Base-by-base conservation (phyloP, 305 asterid species). In the Petunia hybrid region DNA sequence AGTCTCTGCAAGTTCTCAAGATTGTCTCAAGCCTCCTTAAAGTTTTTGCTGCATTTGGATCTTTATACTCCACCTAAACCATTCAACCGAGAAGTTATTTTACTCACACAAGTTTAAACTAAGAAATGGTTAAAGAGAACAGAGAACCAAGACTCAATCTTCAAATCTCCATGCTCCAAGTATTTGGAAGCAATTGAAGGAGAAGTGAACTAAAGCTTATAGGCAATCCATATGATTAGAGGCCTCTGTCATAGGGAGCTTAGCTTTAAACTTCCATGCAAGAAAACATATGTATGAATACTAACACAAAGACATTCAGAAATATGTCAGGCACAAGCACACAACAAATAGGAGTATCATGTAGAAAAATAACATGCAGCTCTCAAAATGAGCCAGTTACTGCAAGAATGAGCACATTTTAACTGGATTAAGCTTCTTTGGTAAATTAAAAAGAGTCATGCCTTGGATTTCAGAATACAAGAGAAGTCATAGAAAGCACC, bases 401-500 rank as follows among this genome's bases (percentile, higher is more conserved):
- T 22, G 31, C 31, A 22, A 22, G 31, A 22, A 22, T 22, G 31
- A 22, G 43, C 43, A 36, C 43, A 63, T 63, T 62, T 8, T 62
- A 63, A 36, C 43, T 36, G 6, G 8, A 12, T 31, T 36, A 63
- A 63, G 69, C 42, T 63, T 35, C 43, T 36, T 12, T 9, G 43
- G 69, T 63, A 4, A 36, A 63, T 63, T 46, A 46, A 61, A 12
- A 71, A 46, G 43, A 10, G 35, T 59, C 87, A 40, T 91, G 92
- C 99, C 98, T 94, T 92, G 73, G 89, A 89, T 85, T 88, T 91
- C 60, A 95, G 87, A 93, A 92, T 91, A 62, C 88, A 88, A 66
- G 94, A 91, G 88, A 92, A 94, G 84, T 95, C 96, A 74, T 85
- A 90, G 85, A 95, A 95, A 78, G 96, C 93, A 79, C 93, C 97